A percentile compares a stretch with the other conserved stretches of the same genome.
These are phyloP conservation scores for Nothopassalora personata DNA, from an alignment of 2,329 filamentous ascomycete species.

Conservation along the genomic window DNA sequence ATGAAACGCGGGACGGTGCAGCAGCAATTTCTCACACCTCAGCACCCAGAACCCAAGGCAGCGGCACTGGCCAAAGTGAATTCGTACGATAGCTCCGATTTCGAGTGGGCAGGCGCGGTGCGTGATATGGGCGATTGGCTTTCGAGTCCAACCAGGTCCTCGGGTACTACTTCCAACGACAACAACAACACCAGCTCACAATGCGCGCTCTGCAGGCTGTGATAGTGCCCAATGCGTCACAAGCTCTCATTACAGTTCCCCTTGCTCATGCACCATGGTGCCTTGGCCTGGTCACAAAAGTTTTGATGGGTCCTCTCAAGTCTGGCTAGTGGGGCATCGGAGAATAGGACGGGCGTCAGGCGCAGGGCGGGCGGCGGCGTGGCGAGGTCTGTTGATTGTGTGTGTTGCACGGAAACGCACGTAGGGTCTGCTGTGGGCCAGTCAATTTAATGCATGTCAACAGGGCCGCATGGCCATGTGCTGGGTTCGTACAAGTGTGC, in stretches of 20 bases:
- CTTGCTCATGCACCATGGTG: slow-evolving; percentile 15
- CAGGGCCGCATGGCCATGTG: slow-evolving; percentile 9
- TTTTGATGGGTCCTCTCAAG: neutral
- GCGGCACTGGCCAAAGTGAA: neutral
- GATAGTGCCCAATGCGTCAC: slow-evolving; percentile 1
- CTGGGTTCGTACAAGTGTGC: slow-evolving; percentile 12
- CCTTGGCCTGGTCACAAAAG: slow-evolving; percentile 5
- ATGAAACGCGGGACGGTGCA: slow-evolving; percentile 1
- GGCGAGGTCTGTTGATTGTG: neutral
- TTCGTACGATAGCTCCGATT: neutral
- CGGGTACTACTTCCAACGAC: slow-evolving; percentile 1
- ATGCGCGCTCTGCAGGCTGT: neutral
- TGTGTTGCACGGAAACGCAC: neutral
- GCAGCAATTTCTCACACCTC: slow-evolving; percentile 6
- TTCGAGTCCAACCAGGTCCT: slow-evolving; percentile 15
- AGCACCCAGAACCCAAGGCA: neutral
- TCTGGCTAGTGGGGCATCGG: neutral
- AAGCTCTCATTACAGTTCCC: slow-evolving; percentile 6
- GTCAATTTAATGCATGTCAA: slow-evolving; percentile 5
- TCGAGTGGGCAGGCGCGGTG: slow-evolving; percentile 8
- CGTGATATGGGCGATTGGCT: slow-evolving; percentile 15
- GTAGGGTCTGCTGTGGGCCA: neutral
- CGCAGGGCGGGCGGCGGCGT: slow-evolving; percentile 1
- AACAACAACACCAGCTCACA: neutral
- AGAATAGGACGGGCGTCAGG: slow-evolving; percentile 3